Evolutionary conservation across 2,329 filamentous ascomycete species (phyloP), one percentile per base, ranked within the genome.

Genomic region (Blastomyces gilchristii): DNA sequence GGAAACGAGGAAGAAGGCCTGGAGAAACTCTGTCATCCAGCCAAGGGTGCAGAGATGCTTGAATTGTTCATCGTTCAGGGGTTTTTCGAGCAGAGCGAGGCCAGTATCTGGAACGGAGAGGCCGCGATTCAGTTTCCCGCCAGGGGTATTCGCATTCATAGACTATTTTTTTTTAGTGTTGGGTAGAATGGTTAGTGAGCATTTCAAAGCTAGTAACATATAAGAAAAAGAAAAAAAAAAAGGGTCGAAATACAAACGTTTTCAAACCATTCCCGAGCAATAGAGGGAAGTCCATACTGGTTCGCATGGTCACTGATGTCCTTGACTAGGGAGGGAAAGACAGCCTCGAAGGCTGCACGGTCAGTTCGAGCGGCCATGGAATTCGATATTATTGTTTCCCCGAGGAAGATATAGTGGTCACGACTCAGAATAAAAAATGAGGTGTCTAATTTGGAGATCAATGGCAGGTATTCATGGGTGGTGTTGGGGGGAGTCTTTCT

Each of bases 121-220:
- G 79, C 94, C 94, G 73, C 94, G 91, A 81, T 99, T 99, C 82
- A 92, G 96, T 83, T 99, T 99, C 74, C 94, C 94, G 70, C 94
- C 94, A 62, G 94, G 81, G 7, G 90, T 86, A 80, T 99, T 99
- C 79, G 85, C 83, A 74, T 92, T 84, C 71, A 97, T 83, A 66
- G 84, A 88, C 91, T 97, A 71, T 18, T 28, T n/a, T 28, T 54
- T 54, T 34, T 34, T 39, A 3, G 31, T 12, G 53, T 43, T 41
- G 22, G 37, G 5, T 22, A 28, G 22, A 41, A 57, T 9, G 14
- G n/a, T 45, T 39, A 50, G 58, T 56, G 56, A 45, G 8, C 47
- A 45, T 54, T 3, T 37, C 14, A 37, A 18, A 18, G 18, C 7
- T 39, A 3, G 54, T 28, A n/a, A 41, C 16, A 63, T 22, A 8